Evolutionary conservation across 2,329 filamentous ascomycete genomes (phyloP).

Genomic region (Aspergillus pseudoglaucus): DNA sequence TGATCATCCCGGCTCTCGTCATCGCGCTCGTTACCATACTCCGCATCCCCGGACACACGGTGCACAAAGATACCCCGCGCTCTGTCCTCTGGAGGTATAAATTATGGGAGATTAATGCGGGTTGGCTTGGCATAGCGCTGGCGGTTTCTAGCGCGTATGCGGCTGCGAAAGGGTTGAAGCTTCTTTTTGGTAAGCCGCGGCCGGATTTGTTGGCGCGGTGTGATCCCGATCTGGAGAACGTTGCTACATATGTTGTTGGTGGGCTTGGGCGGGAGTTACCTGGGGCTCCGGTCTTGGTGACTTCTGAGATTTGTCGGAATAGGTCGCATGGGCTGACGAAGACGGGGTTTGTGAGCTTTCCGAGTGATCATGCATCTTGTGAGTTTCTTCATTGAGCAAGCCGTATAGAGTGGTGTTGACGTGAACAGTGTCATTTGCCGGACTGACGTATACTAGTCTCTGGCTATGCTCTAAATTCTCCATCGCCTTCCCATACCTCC

Average conservation of each 20-base stretch:
- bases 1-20: conserved; percentile 59
- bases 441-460: conserved; percentile 76
- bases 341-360: conserved; percentile 81
- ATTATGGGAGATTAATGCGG: conserved; percentile 83
- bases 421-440: conserved; percentile 59
- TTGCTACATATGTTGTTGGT: conserved; percentile 57
- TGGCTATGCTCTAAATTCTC: conserved; percentile 64
- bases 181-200: conserved; percentile 57
- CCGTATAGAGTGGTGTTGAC: conserved; percentile 1
- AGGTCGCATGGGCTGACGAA: conserved; percentile 53
- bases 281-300: conserved; percentile 62
- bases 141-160: conserved; percentile 67
- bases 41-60: conserved; percentile 66
- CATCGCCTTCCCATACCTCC: conserved; percentile 40
- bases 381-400: conserved; percentile 18
- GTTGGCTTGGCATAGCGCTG: conserved; percentile 74
- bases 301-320: conserved; percentile 68
- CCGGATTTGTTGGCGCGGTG: conserved; percentile 65
- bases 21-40: conserved; percentile 62
- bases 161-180: conserved; percentile 82
- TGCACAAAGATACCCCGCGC: conserved; percentile 56
- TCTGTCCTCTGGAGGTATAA: conserved; percentile 69
- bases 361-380: conserved; percentile 68
- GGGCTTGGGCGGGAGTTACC: conserved; percentile 49
- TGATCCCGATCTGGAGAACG: conserved; percentile 62